Evolutionary conservation across 805 yeast genomes (phyloP), one percentile per base, ranked within the genome.

Genomic region (Blastobotrys peoriensis): DNA sequence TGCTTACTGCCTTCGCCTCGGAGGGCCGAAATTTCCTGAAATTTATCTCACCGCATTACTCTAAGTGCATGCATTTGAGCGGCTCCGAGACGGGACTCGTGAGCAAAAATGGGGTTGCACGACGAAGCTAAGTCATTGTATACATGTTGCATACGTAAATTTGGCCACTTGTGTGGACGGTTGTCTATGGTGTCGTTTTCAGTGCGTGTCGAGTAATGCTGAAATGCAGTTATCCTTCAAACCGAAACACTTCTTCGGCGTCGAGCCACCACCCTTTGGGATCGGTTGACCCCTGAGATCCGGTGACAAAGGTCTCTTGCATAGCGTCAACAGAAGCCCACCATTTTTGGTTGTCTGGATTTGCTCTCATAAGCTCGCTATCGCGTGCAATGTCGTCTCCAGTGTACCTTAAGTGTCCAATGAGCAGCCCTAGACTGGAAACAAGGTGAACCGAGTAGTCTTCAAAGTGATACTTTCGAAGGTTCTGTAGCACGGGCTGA

Each of bases 361-460:
- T 70, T 4, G 45, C 40, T 38, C 68, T 48, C 53, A 65, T 65
- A 5, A 51, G 53, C 41, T 61, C 64, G 1, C 61, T 46, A 44
- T 68, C 73, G 28, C 48, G 48, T 20, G 52, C 68, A 66, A 68
- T 64, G 45, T 68, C 56, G 37, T 65, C 63, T 6, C 73, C 73
- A 6, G 64, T 54, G 46, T 68, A 68, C 46, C 66, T 66, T 57
- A 67, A 58, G 38, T 47, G 60, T 33, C 70, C 70, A 42, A 68
- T 66, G 16, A 68, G 48, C 15, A 68, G 40, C 19, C 51, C 52
- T 41, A 61, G 58, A 21, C 50, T 46, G 5, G 67, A 64, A 33
- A 61, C 43, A 44, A 66, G 67, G 47, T 63, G 63, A 44, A 68
- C 67, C 1, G 71, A 67, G 53, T 68, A 68, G 54, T 68, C 72